Base-by-base conservation (phyloP, 2,329 filamentous ascomycete species). In the Arthrobotrys iridis region DNA sequence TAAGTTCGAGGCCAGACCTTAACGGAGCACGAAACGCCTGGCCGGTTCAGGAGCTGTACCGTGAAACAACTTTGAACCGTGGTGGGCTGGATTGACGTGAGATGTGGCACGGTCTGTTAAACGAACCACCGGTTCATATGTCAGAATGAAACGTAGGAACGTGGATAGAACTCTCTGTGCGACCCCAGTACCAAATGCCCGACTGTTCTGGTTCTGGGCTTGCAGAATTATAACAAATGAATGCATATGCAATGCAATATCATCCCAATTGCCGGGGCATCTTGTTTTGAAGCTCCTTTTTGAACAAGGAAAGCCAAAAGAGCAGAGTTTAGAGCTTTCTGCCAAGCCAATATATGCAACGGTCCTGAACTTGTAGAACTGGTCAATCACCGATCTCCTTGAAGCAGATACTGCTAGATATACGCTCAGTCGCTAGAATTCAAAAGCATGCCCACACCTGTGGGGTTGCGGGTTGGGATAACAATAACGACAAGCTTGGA, bases 61-160 rank as follows among this genome's bases (percentile, higher is more conserved):
- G 30, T 55, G 50, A 55, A 55, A 55, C 50, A 37, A n/a, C n/a
- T 37, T 37, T 24, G 50, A 55, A 55, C 50, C 50, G 50, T 55
- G 50, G 50, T 24, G 18, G 30, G 50, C 50, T 24, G 30, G 50
- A 55, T 37, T 55, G 28, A 35, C 30, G 50, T 55, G 18, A 55
- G 50, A 55, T 55, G 50, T 37, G 50, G 30, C 15, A 55, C 50
- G 22, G 50, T 28, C 35, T 33, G 26, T 48, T 24, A 30, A 37
- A 55, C 50, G 50, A 35, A 55, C 50, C 33, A 48, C 22, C 55
- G 66, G 66, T 58, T 63, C 46, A 18, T 63, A 50, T 60, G 68
- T 60, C 60, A 50, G 66, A 65, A 43, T 73, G 68, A 65, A 73
- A 66, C 68, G 45, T 18, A 28, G 15, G 45, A 60, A 66, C 60